phyloP scores from a whole-genome alignment of 495 filamentous ascomycete species.

The Achaetomiella virescens region DNA sequence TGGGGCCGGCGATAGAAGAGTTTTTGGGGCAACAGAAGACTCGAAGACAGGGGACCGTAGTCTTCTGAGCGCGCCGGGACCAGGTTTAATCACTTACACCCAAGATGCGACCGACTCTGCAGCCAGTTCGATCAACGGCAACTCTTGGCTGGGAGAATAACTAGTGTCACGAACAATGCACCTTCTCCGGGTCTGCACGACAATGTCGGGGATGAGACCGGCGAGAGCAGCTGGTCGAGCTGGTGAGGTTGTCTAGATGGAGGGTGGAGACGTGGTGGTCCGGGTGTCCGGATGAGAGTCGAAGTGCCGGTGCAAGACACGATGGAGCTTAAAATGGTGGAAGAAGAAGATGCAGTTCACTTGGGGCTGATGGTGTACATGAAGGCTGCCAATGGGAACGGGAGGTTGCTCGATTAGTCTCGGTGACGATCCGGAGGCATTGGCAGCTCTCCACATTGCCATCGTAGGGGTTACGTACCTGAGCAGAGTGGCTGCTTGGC shows the following conservation, averaged over 20 bases:
- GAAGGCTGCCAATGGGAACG: conserved; percentile 20
- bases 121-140: neutral
- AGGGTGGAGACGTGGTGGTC: conserved; percentile 12
- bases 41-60: conserved; percentile 20
- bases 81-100: conserved; percentile 21
- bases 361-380: conserved; percentile 20
- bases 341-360: conserved; percentile 6
- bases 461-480: conserved; percentile 26
- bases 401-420: conserved; percentile 19
- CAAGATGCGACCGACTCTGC: neutral
- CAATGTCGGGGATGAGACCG: neutral
- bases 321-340: conserved; percentile 11
- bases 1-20: conserved; percentile 1
- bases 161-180: neutral
- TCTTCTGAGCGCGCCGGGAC: conserved; percentile 19
- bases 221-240: conserved; percentile 3
- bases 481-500: conserved; percentile 11
- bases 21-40: conserved; percentile 11
- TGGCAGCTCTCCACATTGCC: conserved; percentile 24
- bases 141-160: neutral
- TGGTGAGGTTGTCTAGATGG: conserved; percentile 8
- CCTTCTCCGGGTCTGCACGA: conserved; percentile 7
- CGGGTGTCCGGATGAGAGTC: conserved; percentile 4
- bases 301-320: conserved; percentile 15
- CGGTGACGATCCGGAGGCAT: conserved; percentile 16